Percentiles rank a stretch among this genome's conserved stretches.
Conservation (phyloP, 805 yeast genomes). For the Torulaspora delbrueckii region DNA sequence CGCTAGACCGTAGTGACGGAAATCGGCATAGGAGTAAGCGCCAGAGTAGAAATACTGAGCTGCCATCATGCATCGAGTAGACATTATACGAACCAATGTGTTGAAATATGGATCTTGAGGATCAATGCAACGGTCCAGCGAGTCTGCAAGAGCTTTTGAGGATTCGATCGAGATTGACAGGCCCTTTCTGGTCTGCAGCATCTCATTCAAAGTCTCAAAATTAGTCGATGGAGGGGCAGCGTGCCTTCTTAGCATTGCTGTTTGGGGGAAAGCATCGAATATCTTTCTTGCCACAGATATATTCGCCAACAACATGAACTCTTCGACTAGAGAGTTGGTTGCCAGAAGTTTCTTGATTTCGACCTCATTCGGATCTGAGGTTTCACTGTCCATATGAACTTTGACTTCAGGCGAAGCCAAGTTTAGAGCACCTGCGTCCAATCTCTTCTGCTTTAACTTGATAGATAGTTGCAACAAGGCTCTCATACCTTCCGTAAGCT, state of each 20-base stretch:
- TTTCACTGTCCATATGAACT: slow-evolving; percentile 94
- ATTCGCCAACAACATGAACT: slow-evolving; percentile 95
- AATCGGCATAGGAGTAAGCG: slow-evolving; percentile 81
- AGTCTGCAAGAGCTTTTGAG: slow-evolving; percentile 88
- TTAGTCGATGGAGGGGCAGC: slow-evolving; percentile 95
- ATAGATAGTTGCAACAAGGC: slow-evolving; percentile 74
- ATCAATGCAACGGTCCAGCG: slow-evolving; percentile 83
- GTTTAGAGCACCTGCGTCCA: slow-evolving; percentile 94
- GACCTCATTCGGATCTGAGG: slow-evolving; percentile 93
- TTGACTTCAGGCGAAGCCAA: slow-evolving; percentile 97
- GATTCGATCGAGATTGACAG: slow-evolving; percentile 74
- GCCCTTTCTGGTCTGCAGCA: slow-evolving; percentile 75
- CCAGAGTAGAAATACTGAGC: slow-evolving; percentile 97
- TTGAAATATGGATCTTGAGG: slow-evolving; percentile 84
- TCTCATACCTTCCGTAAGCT: slow-evolving; percentile 85
- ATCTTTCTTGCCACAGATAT: slow-evolving; percentile 93
- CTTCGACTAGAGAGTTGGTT: slow-evolving; percentile 95
- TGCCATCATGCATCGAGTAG: slow-evolving; percentile 98
- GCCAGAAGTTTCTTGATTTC: slow-evolving; percentile 84
- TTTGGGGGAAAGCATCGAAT: slow-evolving; percentile 90
- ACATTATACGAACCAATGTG: slow-evolving; percentile 90
- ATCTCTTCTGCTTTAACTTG: slow-evolving; percentile 74
- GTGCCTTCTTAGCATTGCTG: slow-evolving; percentile 97
- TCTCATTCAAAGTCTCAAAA: slow-evolving; percentile 84
- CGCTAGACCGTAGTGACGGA: slow-evolving; percentile 95